These are phyloP conservation scores for Carex kokanica DNA, from an alignment of 176 grass and related monocot species.

Conservation along the genomic window DNA sequence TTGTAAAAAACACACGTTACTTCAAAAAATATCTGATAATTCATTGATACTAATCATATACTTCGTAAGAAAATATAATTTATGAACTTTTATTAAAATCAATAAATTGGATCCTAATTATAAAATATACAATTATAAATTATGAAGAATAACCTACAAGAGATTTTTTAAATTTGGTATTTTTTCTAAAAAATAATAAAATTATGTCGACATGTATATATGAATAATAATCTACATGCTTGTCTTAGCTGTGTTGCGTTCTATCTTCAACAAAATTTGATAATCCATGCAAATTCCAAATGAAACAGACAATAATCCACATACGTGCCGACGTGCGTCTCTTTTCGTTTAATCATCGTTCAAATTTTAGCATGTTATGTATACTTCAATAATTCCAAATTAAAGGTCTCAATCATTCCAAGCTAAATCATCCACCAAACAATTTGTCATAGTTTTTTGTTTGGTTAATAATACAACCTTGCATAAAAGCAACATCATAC, in stretches of 20 bases:
- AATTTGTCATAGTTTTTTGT: background rate
- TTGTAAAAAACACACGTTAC: too few relatives aligned
- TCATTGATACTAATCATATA: too few relatives aligned
- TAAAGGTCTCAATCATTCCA: background rate
- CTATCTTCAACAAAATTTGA: background rate
- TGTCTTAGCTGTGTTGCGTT: background rate
- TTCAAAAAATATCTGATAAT: too few relatives aligned
- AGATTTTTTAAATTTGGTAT: background rate
- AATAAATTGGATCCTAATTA: too few relatives aligned
- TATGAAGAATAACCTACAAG: too few relatives aligned
- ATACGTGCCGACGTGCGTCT: background rate
- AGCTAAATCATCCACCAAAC: background rate
- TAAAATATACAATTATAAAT: too few relatives aligned
- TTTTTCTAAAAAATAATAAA: background rate
- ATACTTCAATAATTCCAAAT: background rate
- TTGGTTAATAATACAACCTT: background rate
- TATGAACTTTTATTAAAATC: too few relatives aligned
- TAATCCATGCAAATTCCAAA: background rate
- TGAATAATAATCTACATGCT: background rate
- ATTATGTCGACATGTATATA: background rate
- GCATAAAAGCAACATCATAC: background rate
- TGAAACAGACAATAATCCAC: background rate
- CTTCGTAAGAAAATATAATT: too few relatives aligned
- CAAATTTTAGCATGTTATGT: background rate
- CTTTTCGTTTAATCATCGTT: background rate